phyloP scores from a whole-genome alignment of 73 alveolate genomes.

The Paramecium primaurelia region DNA sequence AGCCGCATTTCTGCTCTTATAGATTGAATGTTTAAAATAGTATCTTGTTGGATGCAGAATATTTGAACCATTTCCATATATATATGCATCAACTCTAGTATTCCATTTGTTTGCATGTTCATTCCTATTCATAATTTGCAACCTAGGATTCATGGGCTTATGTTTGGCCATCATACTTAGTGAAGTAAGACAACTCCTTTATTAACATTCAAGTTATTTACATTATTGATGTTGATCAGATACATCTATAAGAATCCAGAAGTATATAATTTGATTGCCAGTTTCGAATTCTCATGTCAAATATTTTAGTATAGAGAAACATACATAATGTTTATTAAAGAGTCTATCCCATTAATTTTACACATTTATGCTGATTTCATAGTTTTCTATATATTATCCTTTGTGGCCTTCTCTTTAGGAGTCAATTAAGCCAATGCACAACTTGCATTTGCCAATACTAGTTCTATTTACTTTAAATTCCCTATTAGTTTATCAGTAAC shows the following conservation, averaged over 20 bases:
- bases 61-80: background rate
- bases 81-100: background rate
- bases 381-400: background rate
- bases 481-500: background rate
- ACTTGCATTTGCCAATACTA: background rate
- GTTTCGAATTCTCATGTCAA: background rate
- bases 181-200: background rate
- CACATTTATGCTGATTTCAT: conserved; percentile 4
- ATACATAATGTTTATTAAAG: background rate
- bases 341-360: background rate
- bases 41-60: background rate
- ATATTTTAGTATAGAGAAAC: background rate
- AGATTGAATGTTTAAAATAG: background rate
- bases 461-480: background rate
- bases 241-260: background rate
- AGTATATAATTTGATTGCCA: background rate
- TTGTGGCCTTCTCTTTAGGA: conserved; percentile 19
- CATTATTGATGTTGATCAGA: background rate
- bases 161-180: background rate
- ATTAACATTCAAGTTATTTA: background rate
- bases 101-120: background rate
- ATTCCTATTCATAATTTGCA: background rate
- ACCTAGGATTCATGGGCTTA: background rate
- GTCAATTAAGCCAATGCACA: background rate
- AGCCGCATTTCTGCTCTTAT: background rate